phyloP scores from a whole-genome alignment of 371 early-diverging fungal species.

The Nematocida parisii region DNA sequence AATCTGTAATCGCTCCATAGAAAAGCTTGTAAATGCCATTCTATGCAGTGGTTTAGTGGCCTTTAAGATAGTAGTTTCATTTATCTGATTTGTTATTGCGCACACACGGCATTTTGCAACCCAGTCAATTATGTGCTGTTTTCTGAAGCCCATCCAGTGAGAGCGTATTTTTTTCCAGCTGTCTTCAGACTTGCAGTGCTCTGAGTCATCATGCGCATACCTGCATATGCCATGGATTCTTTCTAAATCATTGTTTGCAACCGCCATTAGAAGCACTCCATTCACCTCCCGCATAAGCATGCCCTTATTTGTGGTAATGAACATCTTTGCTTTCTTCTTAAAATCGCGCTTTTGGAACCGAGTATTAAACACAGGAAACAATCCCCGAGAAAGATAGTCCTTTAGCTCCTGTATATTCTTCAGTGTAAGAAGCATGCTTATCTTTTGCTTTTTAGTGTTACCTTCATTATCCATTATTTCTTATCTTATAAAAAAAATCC shows the following conservation, averaged over 20 bases:
- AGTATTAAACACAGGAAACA: slow-evolving; percentile 5
- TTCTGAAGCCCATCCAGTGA: slow-evolving; percentile 24
- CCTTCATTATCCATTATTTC: slow-evolving; percentile 13
- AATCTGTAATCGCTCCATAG: slow-evolving; percentile 19
- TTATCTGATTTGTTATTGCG: background rate
- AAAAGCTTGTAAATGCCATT: background rate
- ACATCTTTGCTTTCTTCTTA: slow-evolving; percentile 33
- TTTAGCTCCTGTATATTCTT: slow-evolving; percentile 27
- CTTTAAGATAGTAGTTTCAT: background rate
- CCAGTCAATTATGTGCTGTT: slow-evolving; percentile 14
- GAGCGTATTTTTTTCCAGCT: slow-evolving; percentile 25
- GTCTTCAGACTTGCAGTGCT: slow-evolving; percentile 8
- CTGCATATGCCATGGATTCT: background rate
- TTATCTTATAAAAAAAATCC: slow-evolving; percentile 11
- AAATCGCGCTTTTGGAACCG: slow-evolving; percentile 27
- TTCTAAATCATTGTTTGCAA: slow-evolving; percentile 4
- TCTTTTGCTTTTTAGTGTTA: background rate
- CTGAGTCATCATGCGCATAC: background rate
- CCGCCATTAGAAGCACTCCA: background rate
- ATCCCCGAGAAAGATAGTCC: slow-evolving; percentile 4
- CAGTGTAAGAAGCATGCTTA: slow-evolving; percentile 25
- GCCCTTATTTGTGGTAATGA: slow-evolving; percentile 21
- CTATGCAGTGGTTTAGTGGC: too few relatives aligned
- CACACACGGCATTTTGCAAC: background rate
- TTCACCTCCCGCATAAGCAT: slow-evolving; percentile 26